Evolutionary conservation across 2,329 filamentous ascomycete species (phyloP).

Genomic region (Talaromyces sp.): DNA sequence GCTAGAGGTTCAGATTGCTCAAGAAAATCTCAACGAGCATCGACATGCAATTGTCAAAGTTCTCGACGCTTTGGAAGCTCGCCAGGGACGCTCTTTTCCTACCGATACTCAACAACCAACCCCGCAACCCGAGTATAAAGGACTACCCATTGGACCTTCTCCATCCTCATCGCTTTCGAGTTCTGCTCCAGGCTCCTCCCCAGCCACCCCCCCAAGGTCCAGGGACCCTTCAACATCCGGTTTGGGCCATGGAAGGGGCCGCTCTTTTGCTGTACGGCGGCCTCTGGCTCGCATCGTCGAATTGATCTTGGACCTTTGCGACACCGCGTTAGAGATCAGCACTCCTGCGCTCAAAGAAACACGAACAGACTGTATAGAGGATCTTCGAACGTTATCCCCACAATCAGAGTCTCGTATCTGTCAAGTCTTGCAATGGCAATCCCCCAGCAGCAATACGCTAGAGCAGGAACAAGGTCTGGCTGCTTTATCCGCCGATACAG

Average conservation of each 20-base stretch:
- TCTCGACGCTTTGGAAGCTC: constrained; percentile 79
- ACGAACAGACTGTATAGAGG: constrained; percentile 58
- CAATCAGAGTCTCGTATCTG: constrained; percentile 93
- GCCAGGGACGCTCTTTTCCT: constrained; percentile 39
- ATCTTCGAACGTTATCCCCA: constrained; percentile 88
- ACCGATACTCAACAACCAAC: constrained; percentile 39
- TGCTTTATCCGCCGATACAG: constrained; percentile 82
- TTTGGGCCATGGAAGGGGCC: constrained; percentile 71
- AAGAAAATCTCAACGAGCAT: constrained; percentile 87
- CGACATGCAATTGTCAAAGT: constrained; percentile 92
- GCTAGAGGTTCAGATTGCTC: constrained; percentile 94
- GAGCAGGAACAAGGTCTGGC: constrained; percentile 91
- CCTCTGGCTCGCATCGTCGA: constrained; percentile 92
- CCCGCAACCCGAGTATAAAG: constrained; percentile 77
- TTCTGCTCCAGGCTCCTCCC: constrained; percentile 65
- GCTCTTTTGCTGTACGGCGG: constrained; percentile 85
- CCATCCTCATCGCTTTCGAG: constrained; percentile 63
- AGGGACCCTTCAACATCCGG: constrained; percentile 62
- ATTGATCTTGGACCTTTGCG: constrained; percentile 86
- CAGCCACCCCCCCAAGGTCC: constrained; percentile 60
- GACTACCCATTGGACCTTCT: constrained; percentile 72
- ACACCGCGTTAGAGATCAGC: constrained; percentile 91
- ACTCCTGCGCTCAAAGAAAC: constrained; percentile 88
- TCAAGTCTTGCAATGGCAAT: constrained; percentile 95
- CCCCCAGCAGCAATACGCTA: constrained; percentile 80